Base-by-base conservation (phyloP, 2,329 filamentous ascomycete species). In the Penicillium decumbens region DNA sequence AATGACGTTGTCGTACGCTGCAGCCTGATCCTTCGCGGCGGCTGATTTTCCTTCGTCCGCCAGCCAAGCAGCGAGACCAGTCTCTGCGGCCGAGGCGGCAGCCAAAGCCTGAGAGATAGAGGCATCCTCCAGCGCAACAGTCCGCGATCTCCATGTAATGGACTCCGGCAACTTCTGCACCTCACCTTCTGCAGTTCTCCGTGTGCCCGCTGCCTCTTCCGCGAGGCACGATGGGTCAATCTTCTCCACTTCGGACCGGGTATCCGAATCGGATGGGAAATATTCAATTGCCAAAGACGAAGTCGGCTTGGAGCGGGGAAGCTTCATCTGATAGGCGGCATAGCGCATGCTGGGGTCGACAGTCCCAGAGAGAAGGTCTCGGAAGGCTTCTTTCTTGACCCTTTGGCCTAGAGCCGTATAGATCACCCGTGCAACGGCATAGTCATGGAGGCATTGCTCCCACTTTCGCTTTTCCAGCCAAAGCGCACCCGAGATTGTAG, bases 341-440 rank as follows among this genome's bases (percentile, higher is more conserved):
- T 95, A 97, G 55, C 92, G 85, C 62, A 98, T 88, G 54, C 90
- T 95, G 1, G 91, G 91, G 66, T 98, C 93, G 54, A 95, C 85
- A 4, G 88, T 95, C 61, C 88, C 85, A 41, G 86, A 83, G 49
- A 98, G 75, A 23, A 96, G 78, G 53, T 97, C 92, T 65, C 88
- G 90, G 77, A 89, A 93, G 30, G 87, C 76, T 50, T 95, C 92
- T 53, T 83, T 85, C 65, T 83, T 85, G 54, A 73, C 81, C 42
- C 64, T 61, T 54, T 80, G 76, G 25, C 84, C 78, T 38, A 98
- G 76, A 0, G 87, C 84, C 52, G 80, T 84, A 74, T 97, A 98
- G 61, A 95, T 85, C 49, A 95, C 79, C 53, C 88, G 81, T 18
- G 89, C 83, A 24, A 85, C 78, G 0, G 92, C 82, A 65, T 89